Base-by-base conservation (phyloP, 1,284 basidiomycete genomes). In the Tranzscheliella williamsii region DNA sequence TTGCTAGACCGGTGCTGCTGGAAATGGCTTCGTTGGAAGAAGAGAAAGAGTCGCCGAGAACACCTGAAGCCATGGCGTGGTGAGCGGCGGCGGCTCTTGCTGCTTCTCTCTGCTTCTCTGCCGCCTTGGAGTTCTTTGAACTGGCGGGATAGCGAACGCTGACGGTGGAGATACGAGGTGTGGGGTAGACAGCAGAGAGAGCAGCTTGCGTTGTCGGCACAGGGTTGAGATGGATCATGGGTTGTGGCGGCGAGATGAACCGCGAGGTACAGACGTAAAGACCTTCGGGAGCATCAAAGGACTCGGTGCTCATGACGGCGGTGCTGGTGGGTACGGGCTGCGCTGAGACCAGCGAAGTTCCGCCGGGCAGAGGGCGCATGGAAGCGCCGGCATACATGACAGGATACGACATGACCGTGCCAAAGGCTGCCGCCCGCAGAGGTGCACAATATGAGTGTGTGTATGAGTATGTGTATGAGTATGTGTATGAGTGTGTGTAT, bases 251-350 rank as follows among this genome's bases (percentile, higher is more conserved):
- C 18, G 54, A 31, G 30, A 53, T 68, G 26, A 56, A 48, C 32
- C 65, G 57, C 8, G 56, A 64, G 2, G 53, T 46, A 43, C 65
- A 61, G 17, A 53, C 47, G 34, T 70, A 70, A 39, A 51, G 38
- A n/a, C 68, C 68, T 34, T 70, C 68, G 15, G 68, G 68, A 21
- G 65, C 54, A 15, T 64, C 64, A 24, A 67, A 67, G 22, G 53
- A 54, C 11, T 63, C 58, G 26, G 52, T 62, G 41, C 47, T 48
- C 53, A 63, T 63, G 41, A 50, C 53, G 21, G 60, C 42, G 22
- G 44, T 45, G 3, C 29, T 23, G 12, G 53, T 37, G 17, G 41
- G 36, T 15, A 47, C 35, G 8, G 42, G 43, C 29, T 62, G 58
- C 16, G 58, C 40, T 29, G 52, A 55, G 13, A 55, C 34, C 3